These are phyloP conservation scores for Leccinum longicurvipes DNA, from an alignment of 768 basidiomycete genomes.

Conservation along the genomic window DNA sequence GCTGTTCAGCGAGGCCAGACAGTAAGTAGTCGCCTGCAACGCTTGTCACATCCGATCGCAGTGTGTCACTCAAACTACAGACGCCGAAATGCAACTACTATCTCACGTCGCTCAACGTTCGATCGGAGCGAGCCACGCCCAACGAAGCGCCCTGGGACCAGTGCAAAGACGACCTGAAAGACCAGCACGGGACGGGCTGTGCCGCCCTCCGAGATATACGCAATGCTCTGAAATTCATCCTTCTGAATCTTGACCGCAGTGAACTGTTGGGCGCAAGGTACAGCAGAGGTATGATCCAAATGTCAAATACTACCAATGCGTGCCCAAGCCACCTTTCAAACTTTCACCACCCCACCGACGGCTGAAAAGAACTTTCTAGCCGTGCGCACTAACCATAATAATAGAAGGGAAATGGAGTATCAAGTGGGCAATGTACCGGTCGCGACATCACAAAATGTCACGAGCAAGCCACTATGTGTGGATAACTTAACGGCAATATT, in stretches of 20 bases:
- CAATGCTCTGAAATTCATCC: conserved; percentile 72
- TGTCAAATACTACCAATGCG: neutral
- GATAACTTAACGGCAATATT: too few species aligned
- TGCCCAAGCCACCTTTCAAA: neutral
- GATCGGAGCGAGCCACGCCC: conserved; percentile 75
- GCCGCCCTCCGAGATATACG: conserved; percentile 37
- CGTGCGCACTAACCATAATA: neutral
- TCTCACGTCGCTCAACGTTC: conserved; percentile 73
- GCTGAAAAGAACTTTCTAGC: neutral
- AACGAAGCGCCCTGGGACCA: conserved; percentile 50
- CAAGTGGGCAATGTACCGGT: too few species aligned
- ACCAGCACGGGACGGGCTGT: conserved; percentile 71
- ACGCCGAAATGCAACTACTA: conserved; percentile 90
- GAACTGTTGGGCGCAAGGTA: neutral
- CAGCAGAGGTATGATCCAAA: neutral
- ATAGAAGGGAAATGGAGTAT: too few species aligned
- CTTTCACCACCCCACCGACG: too few species aligned
- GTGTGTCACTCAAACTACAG: conserved; percentile 83
- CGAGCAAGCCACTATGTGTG: too few species aligned
- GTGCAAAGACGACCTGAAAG: conserved; percentile 93
- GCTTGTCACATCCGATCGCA: conserved; percentile 65
- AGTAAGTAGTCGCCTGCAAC: conserved; percentile 70
- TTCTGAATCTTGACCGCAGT: conserved; percentile 81
- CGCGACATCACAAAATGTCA: too few species aligned
- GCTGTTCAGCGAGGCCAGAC: conserved; percentile 71